Percentiles rank a stretch among this genome's conserved stretches.
phyloP scores from a whole-genome alignment of 2,329 filamentous ascomycete genomes.

The Lasiodiplodia gonubiensis region DNA sequence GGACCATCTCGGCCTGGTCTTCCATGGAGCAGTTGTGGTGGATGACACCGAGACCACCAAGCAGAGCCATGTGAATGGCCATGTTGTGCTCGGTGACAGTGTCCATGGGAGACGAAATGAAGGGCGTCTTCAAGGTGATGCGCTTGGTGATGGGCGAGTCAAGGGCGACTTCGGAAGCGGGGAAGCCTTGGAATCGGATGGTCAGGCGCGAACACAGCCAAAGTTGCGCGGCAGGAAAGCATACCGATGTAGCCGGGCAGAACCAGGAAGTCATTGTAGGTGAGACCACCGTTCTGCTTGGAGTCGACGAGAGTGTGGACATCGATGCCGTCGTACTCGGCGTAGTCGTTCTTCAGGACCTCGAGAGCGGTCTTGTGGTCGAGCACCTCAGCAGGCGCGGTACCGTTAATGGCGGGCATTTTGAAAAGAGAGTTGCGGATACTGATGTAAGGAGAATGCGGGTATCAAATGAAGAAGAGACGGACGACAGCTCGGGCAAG shows the following conservation, averaged over 20 bases:
- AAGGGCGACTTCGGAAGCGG: constrained; percentile 84
- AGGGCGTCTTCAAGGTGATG: constrained; percentile 93
- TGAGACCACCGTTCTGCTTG: constrained; percentile 88
- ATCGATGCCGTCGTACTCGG: constrained; percentile 82
- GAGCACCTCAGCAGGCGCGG: constrained; percentile 62
- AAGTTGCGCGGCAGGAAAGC: constrained; percentile 30
- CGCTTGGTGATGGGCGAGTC: constrained; percentile 94
- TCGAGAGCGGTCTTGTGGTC: constrained; percentile 79
- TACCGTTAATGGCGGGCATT: constrained; percentile 77
- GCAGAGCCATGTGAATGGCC: constrained; percentile 95
- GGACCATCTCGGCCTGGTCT: constrained; percentile 97
- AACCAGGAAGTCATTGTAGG: constrained; percentile 98
- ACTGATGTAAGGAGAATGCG: constrained; percentile 8
- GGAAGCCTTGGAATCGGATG: constrained; percentile 67
- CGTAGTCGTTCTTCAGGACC: constrained; percentile 77
- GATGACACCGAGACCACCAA: constrained; percentile 90
- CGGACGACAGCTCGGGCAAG: constrained; percentile 41
- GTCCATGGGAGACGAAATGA: constrained; percentile 98
- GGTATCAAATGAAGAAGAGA: constrained; percentile 30
- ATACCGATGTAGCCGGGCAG: constrained; percentile 93
- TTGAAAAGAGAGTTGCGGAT: constrained; percentile 35
- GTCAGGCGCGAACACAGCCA: constrained; percentile 27
- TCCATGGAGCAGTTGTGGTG: constrained; percentile 99
- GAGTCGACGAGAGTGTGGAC: constrained; percentile 88
- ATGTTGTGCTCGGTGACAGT: constrained; percentile 99